Percentiles rank a stretch among this genome's conserved stretches.
These are phyloP conservation scores for Crithidia sp. DNA, from an alignment of 208 protist genomes.

Conservation along the genomic window DNA sequence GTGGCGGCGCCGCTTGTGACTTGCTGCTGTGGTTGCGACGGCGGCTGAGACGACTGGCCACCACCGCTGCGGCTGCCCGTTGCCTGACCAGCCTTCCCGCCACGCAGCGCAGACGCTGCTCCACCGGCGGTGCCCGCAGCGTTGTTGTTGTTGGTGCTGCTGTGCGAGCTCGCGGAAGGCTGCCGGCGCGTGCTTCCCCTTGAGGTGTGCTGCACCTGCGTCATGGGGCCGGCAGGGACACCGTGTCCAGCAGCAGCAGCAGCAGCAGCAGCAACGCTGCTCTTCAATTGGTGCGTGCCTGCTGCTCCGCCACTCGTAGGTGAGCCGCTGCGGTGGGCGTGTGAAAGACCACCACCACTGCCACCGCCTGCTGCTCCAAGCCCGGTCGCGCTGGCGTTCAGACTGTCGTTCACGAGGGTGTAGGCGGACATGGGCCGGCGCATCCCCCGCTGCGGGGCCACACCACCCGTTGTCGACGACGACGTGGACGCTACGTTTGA, in stretches of 20 bases:
- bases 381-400: neutral
- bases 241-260: neutral
- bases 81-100: conserved; percentile 14
- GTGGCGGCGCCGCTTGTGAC: conserved; percentile 23
- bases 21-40: conserved; percentile 15
- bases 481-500: neutral
- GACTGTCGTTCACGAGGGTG: conserved; percentile 27
- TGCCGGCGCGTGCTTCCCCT: conserved; percentile 21
- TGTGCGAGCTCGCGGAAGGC: neutral
- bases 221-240: conserved; percentile 1
- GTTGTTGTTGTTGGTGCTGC: neutral
- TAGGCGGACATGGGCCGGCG: conserved; percentile 35
- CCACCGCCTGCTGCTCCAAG: neutral
- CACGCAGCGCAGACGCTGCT: neutral
- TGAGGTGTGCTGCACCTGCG: conserved; percentile 26
- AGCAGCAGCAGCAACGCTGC: neutral
- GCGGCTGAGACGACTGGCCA: conserved; percentile 12
- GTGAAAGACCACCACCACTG: neutral
- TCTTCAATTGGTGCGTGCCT: neutral
- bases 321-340: conserved; percentile 4
- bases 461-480: conserved; percentile 7
- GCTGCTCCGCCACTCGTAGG: neutral
- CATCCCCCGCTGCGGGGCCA: conserved; percentile 48
- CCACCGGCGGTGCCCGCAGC: neutral
- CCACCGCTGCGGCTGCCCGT: conserved; percentile 1